These are phyloP conservation scores for Fusarium sulawesiense DNA, from an alignment of 2,329 filamentous ascomycete species.

Conservation along the genomic window DNA sequence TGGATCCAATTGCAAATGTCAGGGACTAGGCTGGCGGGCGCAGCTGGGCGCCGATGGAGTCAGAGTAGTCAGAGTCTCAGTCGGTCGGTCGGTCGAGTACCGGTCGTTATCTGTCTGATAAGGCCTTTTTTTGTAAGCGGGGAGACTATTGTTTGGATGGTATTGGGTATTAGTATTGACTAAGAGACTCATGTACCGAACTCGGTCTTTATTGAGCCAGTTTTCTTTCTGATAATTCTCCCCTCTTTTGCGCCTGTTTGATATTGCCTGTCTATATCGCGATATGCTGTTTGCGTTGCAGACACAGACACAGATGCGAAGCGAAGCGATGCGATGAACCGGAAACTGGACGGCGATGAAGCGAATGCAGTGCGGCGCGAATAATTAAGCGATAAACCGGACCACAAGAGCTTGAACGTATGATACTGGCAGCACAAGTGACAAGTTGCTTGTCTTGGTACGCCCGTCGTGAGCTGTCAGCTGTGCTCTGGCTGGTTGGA, in stretches of 20 bases:
- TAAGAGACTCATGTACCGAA: conserved; percentile 38
- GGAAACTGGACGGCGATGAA: conserved; percentile 19
- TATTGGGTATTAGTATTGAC: conserved; percentile 31
- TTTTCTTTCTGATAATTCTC: not conserved
- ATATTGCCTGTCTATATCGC: not conserved
- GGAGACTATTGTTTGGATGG: conserved; percentile 29
- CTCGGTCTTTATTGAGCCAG: conserved; percentile 32
- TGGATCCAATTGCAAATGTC: conserved; percentile 30
- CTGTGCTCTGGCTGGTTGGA: conserved; percentile 32
- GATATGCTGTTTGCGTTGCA: not conserved
- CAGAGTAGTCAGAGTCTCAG: conserved; percentile 3
- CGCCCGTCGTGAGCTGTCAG: conserved; percentile 38
- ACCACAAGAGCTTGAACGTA: not conserved
- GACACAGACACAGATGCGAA: not conserved
- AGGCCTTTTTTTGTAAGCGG: conserved; percentile 42
- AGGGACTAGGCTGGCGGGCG: conserved; percentile 40
- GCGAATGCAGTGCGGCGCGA: conserved; percentile 17
- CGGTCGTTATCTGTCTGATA: conserved; percentile 44
- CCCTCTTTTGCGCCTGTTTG: not conserved
- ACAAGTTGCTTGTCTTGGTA: conserved; percentile 31
- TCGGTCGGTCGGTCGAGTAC: conserved; percentile 34
- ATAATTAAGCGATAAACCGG: conserved; percentile 29
- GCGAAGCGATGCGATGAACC: conserved; percentile 5
- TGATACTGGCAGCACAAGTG: conserved; percentile 16
- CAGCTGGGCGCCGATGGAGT: conserved; percentile 48